A percentile compares a stretch with the other conserved stretches of the same genome.
phyloP scores from a whole-genome alignment of 495 filamentous ascomycete species.

The Lepraria neglecta region DNA sequence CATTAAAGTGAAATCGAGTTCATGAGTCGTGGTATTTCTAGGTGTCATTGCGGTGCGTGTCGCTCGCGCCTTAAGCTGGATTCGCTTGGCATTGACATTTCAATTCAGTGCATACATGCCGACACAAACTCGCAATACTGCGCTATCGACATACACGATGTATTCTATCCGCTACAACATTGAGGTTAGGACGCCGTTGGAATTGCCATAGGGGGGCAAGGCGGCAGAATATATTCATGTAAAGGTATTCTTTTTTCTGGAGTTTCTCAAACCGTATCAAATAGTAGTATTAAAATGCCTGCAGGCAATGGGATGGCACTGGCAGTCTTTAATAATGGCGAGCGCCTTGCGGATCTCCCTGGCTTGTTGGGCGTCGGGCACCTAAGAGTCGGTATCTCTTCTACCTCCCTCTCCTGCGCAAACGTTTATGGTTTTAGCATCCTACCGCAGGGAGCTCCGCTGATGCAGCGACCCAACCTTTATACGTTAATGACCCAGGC shows the following conservation, averaged over 20 bases:
- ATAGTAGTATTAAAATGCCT: too few species aligned
- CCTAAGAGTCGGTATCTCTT: too few species aligned
- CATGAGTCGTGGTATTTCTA: too few species aligned
- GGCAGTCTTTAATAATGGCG: conserved; percentile 60
- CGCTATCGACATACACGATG: conserved; percentile 43
- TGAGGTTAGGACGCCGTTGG: conserved; percentile 90
- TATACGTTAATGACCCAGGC: conserved; percentile 56
- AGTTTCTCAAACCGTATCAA: too few species aligned
- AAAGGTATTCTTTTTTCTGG: too few species aligned
- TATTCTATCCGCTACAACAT: conserved; percentile 68
- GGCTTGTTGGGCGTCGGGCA: conserved; percentile 89
- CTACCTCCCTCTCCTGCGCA: too few species aligned
- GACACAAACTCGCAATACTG: not conserved
- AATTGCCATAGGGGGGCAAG: conserved; percentile 62
- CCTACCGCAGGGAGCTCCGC: conserved; percentile 84
- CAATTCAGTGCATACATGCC: too few species aligned
- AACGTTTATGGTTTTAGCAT: too few species aligned
- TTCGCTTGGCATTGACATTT: too few species aligned
- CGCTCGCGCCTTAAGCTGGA: too few species aligned
- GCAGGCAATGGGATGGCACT: conserved; percentile 88
- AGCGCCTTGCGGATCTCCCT: conserved; percentile 61
- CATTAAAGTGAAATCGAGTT: too few species aligned
- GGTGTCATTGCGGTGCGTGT: too few species aligned
- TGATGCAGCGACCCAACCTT: conserved; percentile 74
- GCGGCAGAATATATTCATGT: conserved; percentile 83